These are phyloP conservation scores for Mycena leptocephala DNA, from an alignment of 768 basidiomycete species.

Conservation along the genomic window DNA sequence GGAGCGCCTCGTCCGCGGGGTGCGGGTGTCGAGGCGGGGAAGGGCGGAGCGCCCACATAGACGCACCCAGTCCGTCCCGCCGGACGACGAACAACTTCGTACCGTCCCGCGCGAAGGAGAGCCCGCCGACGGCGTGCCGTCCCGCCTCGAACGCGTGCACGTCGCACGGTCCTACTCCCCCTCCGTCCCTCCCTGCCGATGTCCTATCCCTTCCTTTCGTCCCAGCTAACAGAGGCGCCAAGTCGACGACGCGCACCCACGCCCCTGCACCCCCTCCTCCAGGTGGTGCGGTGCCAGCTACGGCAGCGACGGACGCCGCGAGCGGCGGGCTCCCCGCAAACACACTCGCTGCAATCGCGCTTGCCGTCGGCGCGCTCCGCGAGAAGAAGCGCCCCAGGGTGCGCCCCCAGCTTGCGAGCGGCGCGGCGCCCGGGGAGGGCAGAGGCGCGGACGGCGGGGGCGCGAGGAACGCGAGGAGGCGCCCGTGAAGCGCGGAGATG, in stretches of 20 bases:
- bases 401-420: constrained; percentile 15
- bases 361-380: constrained; percentile 17
- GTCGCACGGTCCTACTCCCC: background rate
- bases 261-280: constrained; percentile 54
- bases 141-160: background rate
- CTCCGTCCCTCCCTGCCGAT: background rate
- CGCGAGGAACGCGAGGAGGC: constrained; percentile 35
- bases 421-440: background rate
- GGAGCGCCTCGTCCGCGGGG: too few relatives aligned
- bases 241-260: background rate
- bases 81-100: background rate
- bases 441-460: constrained; percentile 10
- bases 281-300: too few relatives aligned
- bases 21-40: background rate
- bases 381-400: constrained; percentile 31
- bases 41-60: background rate
- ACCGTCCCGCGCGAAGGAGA: background rate
- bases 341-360: background rate
- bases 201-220: too few relatives aligned
- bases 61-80: background rate
- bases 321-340: background rate
- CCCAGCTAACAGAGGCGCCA: background rate
- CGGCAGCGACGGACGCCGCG: background rate
- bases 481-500: constrained; percentile 26
- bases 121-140: constrained; percentile 43